These are phyloP conservation scores for Mrakia blollopis DNA, from an alignment of 768 basidiomycete genomes.

Conservation along the genomic window DNA sequence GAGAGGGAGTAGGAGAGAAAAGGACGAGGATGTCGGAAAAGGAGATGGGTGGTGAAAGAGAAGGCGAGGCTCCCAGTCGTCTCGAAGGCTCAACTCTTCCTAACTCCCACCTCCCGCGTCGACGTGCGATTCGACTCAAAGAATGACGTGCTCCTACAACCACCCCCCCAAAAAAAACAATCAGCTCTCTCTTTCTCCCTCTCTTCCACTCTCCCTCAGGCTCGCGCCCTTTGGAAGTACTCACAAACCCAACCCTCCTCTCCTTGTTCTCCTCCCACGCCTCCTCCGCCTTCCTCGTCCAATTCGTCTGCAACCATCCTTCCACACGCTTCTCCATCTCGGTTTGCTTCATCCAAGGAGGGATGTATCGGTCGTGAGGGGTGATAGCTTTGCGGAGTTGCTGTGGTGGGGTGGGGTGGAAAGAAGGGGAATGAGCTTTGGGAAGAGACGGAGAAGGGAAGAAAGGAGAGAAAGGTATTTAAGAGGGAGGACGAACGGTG, in stretches of 20 bases:
- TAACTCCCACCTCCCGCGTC: too few relatives aligned
- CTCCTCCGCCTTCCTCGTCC: neutral
- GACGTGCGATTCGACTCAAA: too few relatives aligned
- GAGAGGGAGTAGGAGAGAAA: too few relatives aligned
- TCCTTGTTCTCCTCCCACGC: neutral
- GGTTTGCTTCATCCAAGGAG: neutral
- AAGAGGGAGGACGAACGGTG: neutral
- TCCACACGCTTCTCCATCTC: neutral
- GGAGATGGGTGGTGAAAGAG: too few relatives aligned
- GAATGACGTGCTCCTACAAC: too few relatives aligned
- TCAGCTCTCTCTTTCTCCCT: neutral
- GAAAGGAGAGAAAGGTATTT: neutral
- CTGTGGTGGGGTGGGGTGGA: neutral
- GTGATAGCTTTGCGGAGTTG: slow-evolving; percentile 11
- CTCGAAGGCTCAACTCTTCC: too few relatives aligned
- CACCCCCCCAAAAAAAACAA: neutral
- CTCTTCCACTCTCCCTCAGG: too few relatives aligned
- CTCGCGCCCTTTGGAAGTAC: neutral
- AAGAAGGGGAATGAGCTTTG: neutral
- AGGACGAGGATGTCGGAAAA: too few relatives aligned
- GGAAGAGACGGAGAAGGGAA: neutral
- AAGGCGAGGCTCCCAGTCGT: too few relatives aligned
- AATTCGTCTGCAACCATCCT: neutral
- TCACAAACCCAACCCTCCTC: neutral
- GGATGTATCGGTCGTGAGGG: slow-evolving; percentile 1